These are phyloP conservation scores for Pseudogymnoascus sp. DNA, from an alignment of 2,329 filamentous ascomycete genomes.

Conservation along the genomic window DNA sequence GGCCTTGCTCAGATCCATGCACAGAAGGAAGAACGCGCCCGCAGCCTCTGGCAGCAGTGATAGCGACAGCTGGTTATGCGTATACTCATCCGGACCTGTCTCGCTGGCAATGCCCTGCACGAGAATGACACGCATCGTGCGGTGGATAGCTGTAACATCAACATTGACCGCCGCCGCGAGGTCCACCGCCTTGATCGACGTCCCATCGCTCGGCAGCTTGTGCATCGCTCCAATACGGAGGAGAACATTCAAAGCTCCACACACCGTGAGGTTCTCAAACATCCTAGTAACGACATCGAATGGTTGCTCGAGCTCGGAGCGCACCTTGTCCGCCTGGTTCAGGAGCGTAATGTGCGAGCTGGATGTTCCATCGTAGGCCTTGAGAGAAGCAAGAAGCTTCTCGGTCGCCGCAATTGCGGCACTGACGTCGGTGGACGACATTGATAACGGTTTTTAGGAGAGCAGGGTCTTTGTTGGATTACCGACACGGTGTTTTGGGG, in stretches of 20 bases:
- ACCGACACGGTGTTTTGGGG: background rate
- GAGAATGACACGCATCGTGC: slow-evolving; percentile 26
- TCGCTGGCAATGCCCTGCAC: slow-evolving; percentile 26
- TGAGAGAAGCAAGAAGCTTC: slow-evolving; percentile 14
- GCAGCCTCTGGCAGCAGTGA: slow-evolving; percentile 23
- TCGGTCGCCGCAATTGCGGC: slow-evolving; percentile 13
- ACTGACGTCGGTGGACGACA: background rate
- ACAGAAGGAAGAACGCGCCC: slow-evolving; percentile 27
- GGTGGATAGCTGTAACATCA: slow-evolving; percentile 26
- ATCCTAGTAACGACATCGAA: slow-evolving; percentile 16
- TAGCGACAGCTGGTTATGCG: slow-evolving; percentile 27
- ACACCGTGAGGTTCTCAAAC: slow-evolving; percentile 19
- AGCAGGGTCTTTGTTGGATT: slow-evolving; percentile 2
- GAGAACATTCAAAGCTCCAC: slow-evolving; percentile 18
- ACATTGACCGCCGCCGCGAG: slow-evolving; percentile 22
- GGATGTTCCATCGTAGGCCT: slow-evolving; percentile 15
- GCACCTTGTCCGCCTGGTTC: slow-evolving; percentile 15
- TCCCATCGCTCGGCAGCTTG: slow-evolving; percentile 13
- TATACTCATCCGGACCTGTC: slow-evolving; percentile 25
- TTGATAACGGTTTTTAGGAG: background rate
- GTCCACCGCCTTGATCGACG: slow-evolving; percentile 15
- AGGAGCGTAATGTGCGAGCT: slow-evolving; percentile 13
- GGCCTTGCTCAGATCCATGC: slow-evolving; percentile 11
- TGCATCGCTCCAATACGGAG: slow-evolving; percentile 16
- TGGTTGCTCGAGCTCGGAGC: slow-evolving; percentile 15